Base-by-base conservation (phyloP, 306 rosid genomes). In the Casuarina cunninghamiana region DNA sequence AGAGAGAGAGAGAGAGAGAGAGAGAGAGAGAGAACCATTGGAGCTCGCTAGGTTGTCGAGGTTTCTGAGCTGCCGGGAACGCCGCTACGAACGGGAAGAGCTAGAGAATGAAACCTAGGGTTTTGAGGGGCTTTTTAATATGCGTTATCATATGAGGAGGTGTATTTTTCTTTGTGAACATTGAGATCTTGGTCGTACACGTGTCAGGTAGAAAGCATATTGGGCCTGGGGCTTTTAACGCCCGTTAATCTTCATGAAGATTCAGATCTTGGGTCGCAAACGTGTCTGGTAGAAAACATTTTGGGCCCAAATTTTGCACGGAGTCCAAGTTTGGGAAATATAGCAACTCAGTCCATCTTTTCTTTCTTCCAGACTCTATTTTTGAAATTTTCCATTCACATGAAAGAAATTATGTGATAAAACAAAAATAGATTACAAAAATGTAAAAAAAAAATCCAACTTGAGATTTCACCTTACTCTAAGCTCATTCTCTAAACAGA, bases 21-120 rank as follows among this genome's bases (percentile, higher is more conserved):
- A 26, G 44, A 48, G 43, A 72, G 63, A 39, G 4, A 51, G 76
- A 42, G 54, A 9, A 72, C 76, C 76, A 72, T 72, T 37, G 58
- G 26, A 72, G 65, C 42, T 46, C 45, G 73, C 65, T 9, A 1
- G 65, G 65, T 15, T 58, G 65, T 10, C 1, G 39, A 4, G 65
- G 21, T 39, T 26, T 39, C 26, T 15, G 53, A 44, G 55, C 3
- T 68, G 53, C 49, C 7, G 73, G 3, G 9, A 6, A 43, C 17
- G 54, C 73, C 53, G 73, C 73, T 16, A 46, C 55, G 19, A 15
- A 46, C 5, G 55, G 2, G 39, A 69, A 38, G 15, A 8, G 19
- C 46, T 6, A 4, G 10, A 5, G 5, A 41, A 3, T 37, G 48
- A 17, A 69, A 44, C 3, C 39, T 69, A 69, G 73, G 73, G 73